Conservation (phyloP, 31 red algal species). For the Asparagopsis taxiformis region DNA sequence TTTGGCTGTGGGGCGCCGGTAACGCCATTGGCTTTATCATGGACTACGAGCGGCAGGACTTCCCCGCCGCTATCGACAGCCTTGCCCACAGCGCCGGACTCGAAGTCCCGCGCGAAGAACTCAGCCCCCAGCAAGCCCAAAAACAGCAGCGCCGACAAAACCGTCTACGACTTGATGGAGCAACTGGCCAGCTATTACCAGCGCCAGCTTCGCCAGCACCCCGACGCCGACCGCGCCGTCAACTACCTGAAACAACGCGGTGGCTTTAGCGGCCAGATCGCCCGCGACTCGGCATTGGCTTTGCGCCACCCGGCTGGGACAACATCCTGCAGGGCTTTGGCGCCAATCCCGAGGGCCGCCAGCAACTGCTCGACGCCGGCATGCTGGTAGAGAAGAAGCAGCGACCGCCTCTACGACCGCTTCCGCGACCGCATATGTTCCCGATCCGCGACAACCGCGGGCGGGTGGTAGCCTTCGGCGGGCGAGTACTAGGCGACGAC, state of each 20-base stretch:
- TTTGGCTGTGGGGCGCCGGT: background rate
- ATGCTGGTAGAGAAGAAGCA: background rate
- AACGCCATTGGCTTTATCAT: constrained; percentile 1
- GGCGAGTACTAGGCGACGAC: background rate
- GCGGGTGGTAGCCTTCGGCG: background rate
- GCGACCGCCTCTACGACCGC: background rate
- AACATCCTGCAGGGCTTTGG: background rate
- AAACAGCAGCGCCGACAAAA: background rate
- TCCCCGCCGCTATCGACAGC: background rate
- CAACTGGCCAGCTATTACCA: background rate
- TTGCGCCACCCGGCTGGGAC: background rate
- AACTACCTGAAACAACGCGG: background rate
- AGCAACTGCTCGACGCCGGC: background rate
- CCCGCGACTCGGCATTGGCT: background rate
- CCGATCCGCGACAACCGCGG: background rate
- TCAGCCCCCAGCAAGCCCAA: background rate
- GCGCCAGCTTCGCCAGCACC: background rate
- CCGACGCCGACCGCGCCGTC: background rate
- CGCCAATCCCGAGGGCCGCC: background rate
- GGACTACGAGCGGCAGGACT: background rate
- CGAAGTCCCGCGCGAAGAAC: background rate
- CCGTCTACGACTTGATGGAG: background rate
- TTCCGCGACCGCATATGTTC: background rate
- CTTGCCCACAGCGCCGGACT: background rate
- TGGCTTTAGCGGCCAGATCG: background rate